Evolutionary conservation across 1,139 yeast genomes (phyloP).

Genomic region (Wickerhamomyces sp.): DNA sequence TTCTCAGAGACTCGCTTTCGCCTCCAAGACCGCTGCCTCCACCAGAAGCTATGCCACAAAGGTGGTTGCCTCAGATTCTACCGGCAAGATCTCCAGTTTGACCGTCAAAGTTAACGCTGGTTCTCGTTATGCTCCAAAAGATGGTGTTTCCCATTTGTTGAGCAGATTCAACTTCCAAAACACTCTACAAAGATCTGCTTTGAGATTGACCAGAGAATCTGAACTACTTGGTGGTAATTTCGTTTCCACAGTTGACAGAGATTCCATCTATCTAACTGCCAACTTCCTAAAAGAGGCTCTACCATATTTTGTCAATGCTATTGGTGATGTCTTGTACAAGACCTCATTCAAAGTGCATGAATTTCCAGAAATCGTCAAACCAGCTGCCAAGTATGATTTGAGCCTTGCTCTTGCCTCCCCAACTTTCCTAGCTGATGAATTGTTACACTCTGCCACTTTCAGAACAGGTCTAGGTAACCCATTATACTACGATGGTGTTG

Average conservation of each 20-base stretch:
- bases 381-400: slow-evolving; percentile 62
- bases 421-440: slow-evolving; percentile 63
- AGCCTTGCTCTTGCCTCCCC: slow-evolving; percentile 46
- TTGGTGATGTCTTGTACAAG: slow-evolving; percentile 71
- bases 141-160: slow-evolving; percentile 84
- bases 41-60: slow-evolving; percentile 35
- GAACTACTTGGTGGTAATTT: slow-evolving; percentile 90
- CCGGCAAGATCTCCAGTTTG: slow-evolving; percentile 60
- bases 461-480: slow-evolving; percentile 89
- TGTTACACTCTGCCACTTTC: slow-evolving; percentile 77
- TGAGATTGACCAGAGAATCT: slow-evolving; percentile 90
- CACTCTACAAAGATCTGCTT: slow-evolving; percentile 79
- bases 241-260: slow-evolving; percentile 71
- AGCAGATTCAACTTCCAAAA: slow-evolving; percentile 82
- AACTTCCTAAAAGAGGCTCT: slow-evolving; percentile 81
- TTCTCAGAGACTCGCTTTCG: slow-evolving; percentile 23
- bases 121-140: slow-evolving; percentile 66
- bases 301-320: slow-evolving; percentile 86
- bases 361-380: slow-evolving; percentile 73
- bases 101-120: slow-evolving; percentile 86
- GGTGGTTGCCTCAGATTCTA: slow-evolving; percentile 38
- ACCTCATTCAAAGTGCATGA: slow-evolving; percentile 81
- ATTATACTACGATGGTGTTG: slow-evolving; percentile 63
- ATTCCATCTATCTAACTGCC: slow-evolving; percentile 73
- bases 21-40: slow-evolving; percentile 15